phyloP scores from a whole-genome alignment of 345 rosid genomes.

The Erucastrum elatum region DNA sequence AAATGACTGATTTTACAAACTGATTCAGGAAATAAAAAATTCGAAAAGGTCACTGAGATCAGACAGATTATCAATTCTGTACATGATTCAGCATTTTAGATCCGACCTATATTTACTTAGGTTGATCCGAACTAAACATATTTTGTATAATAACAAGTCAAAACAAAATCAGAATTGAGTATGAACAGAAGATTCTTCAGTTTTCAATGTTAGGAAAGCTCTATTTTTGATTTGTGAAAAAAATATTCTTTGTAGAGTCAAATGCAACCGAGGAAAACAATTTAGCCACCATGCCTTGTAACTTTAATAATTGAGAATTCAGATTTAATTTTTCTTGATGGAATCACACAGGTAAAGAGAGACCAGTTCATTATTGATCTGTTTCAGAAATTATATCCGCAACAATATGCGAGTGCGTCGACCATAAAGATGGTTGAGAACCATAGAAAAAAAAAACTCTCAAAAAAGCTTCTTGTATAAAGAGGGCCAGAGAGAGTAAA shows the following conservation, averaged over 20 bases:
- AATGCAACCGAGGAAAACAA: not conserved
- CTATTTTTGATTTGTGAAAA: not conserved
- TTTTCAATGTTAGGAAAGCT: not conserved
- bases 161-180: not conserved
- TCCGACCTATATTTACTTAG: not conserved
- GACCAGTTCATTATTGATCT: conserved; percentile 35
- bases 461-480: not conserved
- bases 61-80: not conserved
- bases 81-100: not conserved
- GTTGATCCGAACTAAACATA: not conserved
- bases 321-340: not conserved
- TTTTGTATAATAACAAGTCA: not conserved
- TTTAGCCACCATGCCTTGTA: not conserved
- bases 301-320: not conserved
- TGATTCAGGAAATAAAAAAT: not conserved
- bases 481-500: not conserved
- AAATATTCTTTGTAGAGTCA: not conserved
- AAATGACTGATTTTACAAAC: not conserved
- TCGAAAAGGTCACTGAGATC: not conserved
- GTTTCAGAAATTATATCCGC: conserved; percentile 19
- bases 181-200: not conserved
- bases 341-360: not conserved
- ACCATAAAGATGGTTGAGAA: conserved; percentile 26
- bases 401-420: conserved; percentile 20
- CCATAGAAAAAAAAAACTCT: not conserved